phyloP scores from a whole-genome alignment of 1,139 yeast species.

The Saccharomyces hybrid region DNA sequence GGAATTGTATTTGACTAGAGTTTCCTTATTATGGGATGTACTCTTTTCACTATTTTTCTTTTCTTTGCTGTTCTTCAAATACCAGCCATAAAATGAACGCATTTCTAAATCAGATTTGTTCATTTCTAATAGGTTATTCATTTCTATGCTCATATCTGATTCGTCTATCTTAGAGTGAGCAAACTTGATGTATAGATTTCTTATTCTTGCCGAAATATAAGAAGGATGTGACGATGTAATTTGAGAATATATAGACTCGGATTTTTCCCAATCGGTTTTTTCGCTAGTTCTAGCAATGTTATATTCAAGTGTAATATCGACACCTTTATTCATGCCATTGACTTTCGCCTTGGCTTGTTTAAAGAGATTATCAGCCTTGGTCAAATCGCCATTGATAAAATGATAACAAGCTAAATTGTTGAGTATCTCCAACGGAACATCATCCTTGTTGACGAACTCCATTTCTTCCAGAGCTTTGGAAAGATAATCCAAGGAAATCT shows the following conservation, averaged over 20 bases:
- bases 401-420: slow-evolving; percentile 86
- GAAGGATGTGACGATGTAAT: slow-evolving; percentile 59
- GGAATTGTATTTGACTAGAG: slow-evolving; percentile 72
- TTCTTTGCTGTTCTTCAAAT: slow-evolving; percentile 43
- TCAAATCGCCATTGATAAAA: slow-evolving; percentile 55
- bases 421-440: slow-evolving; percentile 57
- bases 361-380: slow-evolving; percentile 45
- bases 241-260: slow-evolving; percentile 42
- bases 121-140: slow-evolving; percentile 46
- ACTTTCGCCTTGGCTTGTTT: slow-evolving; percentile 41
- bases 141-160: slow-evolving; percentile 34
- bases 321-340: slow-evolving; percentile 28
- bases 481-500: slow-evolving; percentile 52
- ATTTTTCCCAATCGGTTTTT: slow-evolving; percentile 30
- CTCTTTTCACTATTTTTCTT: slow-evolving; percentile 47
- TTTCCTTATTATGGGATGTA: slow-evolving; percentile 74
- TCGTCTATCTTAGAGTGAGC: slow-evolving; percentile 27
- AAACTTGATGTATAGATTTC: slow-evolving; percentile 52
- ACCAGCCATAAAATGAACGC: slow-evolving; percentile 92
- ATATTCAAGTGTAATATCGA: slow-evolving; percentile 46
- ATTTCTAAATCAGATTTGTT: slow-evolving; percentile 66
- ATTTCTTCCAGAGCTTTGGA: slow-evolving; percentile 50
- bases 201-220: slow-evolving; percentile 69
- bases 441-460: slow-evolving; percentile 37
- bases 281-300: slow-evolving; percentile 62